Evolutionary conservation across 1,284 basidiomycete species (phyloP), one percentile per base, ranked within the genome.

Genomic region (Ustilago cynodontis): DNA sequence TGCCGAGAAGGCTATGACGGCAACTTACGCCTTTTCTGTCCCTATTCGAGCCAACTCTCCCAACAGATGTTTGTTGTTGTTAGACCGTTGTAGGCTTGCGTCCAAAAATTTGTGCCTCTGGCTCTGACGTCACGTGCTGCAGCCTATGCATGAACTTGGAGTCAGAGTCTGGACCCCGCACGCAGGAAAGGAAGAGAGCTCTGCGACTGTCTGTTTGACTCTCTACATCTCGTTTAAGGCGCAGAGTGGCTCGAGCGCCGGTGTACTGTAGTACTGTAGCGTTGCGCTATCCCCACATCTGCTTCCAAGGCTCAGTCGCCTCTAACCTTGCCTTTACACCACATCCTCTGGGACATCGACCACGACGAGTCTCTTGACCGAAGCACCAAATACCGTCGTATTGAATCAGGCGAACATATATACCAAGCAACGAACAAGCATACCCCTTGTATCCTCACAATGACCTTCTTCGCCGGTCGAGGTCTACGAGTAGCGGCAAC

Each of bases 71-170:
- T 20, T 5, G 10, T 3, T 13, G n/a, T 20, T 68, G 59, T 62
- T 58, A 61, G 59, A 68, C 28, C 57, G 5, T 26, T 5, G n/a
- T 26, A 1, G 37, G 13, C 20, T 16, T 55, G 49, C 16, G 11
- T 33, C 11, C 53, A 3, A 31, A 52, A 7, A 20, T 14, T 26
- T 0, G 10, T 1, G 20, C 22, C 18, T n/a, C 14, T 7, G 3
- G 3, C 26, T 29, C 51, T 55, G 66, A 69, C 66, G 66, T 69
- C 60, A 69, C 66, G 66, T 69, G 66, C 60, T 59, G 66, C 56
- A 63, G 54, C 20, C 14, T 1, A 13, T 57, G 59, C 59, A 54
- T n/a, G n/a, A n/a, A n/a, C n/a, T 62, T 35, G 7, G 31, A 33
- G 31, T 33, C n/a, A 37, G 52, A 54, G 52, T 55, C 54, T 56